Percentiles rank a stretch among this genome's conserved stretches.
Conservation (phyloP, 2,329 filamentous ascomycete genomes). For the Calonectria multiphialidica region DNA sequence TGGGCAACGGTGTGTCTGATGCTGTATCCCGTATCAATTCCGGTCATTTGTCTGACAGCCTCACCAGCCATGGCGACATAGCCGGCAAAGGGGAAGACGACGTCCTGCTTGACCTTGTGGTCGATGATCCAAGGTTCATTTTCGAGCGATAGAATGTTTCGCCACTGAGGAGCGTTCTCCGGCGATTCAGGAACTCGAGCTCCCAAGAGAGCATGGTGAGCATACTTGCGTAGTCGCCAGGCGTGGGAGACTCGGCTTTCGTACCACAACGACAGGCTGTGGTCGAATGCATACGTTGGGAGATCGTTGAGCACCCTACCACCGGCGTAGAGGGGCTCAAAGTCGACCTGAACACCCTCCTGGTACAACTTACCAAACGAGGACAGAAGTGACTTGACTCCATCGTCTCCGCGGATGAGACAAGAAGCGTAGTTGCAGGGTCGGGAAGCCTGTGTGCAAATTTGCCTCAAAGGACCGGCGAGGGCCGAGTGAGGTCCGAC, state of each 20-base stretch:
- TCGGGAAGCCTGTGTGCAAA: constrained; percentile 18
- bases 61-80: constrained; percentile 49
- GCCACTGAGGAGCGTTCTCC: constrained; percentile 33
- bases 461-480: constrained; percentile 41
- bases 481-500: constrained; percentile 44
- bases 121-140: constrained; percentile 56
- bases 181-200: constrained; percentile 28
- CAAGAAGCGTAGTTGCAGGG: neutral
- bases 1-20: constrained; percentile 38
- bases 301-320: constrained; percentile 40
- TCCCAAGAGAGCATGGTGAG: constrained; percentile 38
- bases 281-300: constrained; percentile 48
- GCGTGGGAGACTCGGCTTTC: constrained; percentile 22
- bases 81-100: constrained; percentile 56
- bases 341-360: neutral
- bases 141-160: constrained; percentile 36
- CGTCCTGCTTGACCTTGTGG: constrained; percentile 57
- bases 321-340: neutral
- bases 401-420: constrained; percentile 5
- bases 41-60: constrained; percentile 36
- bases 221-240: constrained; percentile 21
- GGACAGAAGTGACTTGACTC: neutral
- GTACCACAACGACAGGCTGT: constrained; percentile 19
- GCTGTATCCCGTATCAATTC: constrained; percentile 33
- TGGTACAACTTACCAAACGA: constrained; percentile 10